Base-by-base conservation (phyloP, 805 yeast genomes). In the Kodamaea kakaduensis region DNA sequence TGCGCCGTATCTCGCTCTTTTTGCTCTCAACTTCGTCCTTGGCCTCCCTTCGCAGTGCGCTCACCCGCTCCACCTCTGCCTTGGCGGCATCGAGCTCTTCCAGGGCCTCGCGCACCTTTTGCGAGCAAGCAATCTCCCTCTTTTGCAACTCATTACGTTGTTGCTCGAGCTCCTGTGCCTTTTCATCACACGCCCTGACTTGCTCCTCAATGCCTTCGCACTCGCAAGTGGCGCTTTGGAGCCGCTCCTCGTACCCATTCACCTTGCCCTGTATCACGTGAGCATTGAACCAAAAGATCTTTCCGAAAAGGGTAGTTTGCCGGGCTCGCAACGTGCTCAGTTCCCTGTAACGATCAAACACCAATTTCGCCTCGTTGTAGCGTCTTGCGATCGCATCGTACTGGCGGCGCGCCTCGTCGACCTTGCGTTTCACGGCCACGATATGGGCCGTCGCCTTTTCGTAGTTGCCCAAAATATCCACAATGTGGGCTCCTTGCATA, bases 401-500 rank as follows among this genome's bases (percentile, higher is more conserved):
- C 29, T 52, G 54, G 3, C 44, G 39, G 17, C 48, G 42, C 3
- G 67, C 59, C 4, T 52, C 48, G 8, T 44, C 44, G 28, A 59
- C 44, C 24, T 59, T 58, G 3, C 43, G 41, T 26, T 54, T 49
- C 4, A 67, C 50, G 22, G 51, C 57, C n/a, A 51, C 47, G 7
- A 61, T 55, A 35, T 63, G 54, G 8, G 43, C 40, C 0, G 57
- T 43, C 4, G 62, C 54, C 9, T 48, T 42, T 34, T 52, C 64
- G 38, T 78, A 69, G 49, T 81, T 78, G 10, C 66, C 69, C 23
- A 71, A 59, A n/a, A 82, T 77, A 28, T 80, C 84, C 37, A 78
- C 80, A 32, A 84, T 71, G 48, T 80, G 69, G 2, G 94, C 79
- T 22, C 95, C 96, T 34, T 75, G 74, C 84, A 83, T 81, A 53